phyloP scores from a whole-genome alignment of 2,329 filamentous ascomycete species.

The Trichoderma asperellum region DNA sequence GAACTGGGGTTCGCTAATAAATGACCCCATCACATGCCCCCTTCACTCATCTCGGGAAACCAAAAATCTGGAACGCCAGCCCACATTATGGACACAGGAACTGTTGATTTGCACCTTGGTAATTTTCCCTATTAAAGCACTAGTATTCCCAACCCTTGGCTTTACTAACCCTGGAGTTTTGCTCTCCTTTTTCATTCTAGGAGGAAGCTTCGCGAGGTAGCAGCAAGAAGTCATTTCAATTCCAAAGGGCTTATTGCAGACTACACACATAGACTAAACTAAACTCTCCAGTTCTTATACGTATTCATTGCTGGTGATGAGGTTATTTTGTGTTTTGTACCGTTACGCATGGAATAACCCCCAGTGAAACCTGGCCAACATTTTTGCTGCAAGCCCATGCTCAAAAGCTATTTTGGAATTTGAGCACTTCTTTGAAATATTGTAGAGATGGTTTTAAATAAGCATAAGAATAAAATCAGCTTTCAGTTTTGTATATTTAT shows the following conservation, averaged over 20 bases:
- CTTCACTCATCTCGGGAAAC: background rate
- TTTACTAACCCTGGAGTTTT: background rate
- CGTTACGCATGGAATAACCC: background rate
- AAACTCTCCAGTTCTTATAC: background rate
- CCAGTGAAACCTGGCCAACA: background rate
- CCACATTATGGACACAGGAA: conserved; percentile 6
- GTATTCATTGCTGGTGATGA: background rate
- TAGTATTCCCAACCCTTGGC: background rate
- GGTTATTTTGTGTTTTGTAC: background rate
- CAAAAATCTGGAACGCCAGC: background rate
- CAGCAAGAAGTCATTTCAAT: background rate
- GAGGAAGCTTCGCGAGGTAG: background rate
- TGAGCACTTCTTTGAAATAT: background rate
- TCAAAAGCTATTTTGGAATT: background rate
- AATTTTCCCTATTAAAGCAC: background rate
- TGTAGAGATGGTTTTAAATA: background rate
- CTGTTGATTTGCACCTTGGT: conserved; percentile 19
- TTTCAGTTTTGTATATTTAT: background rate
- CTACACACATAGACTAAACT: background rate
- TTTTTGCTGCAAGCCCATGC: background rate
- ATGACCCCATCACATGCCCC: background rate
- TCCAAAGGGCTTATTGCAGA: background rate
- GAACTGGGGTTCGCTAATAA: conserved; percentile 21
- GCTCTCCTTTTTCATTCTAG: background rate
- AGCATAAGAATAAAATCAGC: background rate